Evolutionary conservation across 2,329 filamentous ascomycete genomes (phyloP), one percentile per base, ranked within the genome.

Genomic region (Lachnellula hyalina): DNA sequence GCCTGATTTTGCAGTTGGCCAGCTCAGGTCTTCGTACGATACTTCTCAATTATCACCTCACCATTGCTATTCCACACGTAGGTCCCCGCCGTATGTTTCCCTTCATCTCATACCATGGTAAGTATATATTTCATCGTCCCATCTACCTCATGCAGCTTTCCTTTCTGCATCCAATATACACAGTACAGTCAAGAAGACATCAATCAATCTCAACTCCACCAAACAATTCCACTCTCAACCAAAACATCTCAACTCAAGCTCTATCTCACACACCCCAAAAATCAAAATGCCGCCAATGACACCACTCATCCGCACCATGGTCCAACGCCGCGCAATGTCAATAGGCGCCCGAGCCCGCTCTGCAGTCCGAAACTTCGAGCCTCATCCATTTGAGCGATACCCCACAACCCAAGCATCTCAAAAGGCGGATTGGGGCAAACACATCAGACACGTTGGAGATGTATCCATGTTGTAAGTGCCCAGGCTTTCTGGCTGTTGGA

Each of bases 351-450:
- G 61, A 23, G 54, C 55, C 21, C 54, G 62, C 25, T 40, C 51
- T n/a, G n/a, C 52, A 8, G 54, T 52, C 7, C 54, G 54, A 46
- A 41, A 48, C 9, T 54, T 59, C 23, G 60, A 63, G 47, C 54
- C 57, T 6, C 59, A 63, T 57, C 63, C 61, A 19, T 61, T 61
- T 35, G 60, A 59, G 28, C 47, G 63, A 36, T 56, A 59, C 15
- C 60, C 63, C 7, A 52, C 38, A 6, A 54, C 55, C 1, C 23
- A 46, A 17, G 49, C 52, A 17, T 36, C 54, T 2, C 53, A 54
- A 17, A 57, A 54, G 28, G 60, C 56, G 7, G 63, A 65, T 47
- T 65, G 61, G 61, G 52, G 40, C 0, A 53, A 48, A 25, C 59
- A 62, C 32, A 23, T 53, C 9, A 52, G 48, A 48, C 47, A 48